These are phyloP conservation scores for Marchantia paleacea DNA, from an alignment of 225 moss, liverwort and hornwort species.

Conservation along the genomic window DNA sequence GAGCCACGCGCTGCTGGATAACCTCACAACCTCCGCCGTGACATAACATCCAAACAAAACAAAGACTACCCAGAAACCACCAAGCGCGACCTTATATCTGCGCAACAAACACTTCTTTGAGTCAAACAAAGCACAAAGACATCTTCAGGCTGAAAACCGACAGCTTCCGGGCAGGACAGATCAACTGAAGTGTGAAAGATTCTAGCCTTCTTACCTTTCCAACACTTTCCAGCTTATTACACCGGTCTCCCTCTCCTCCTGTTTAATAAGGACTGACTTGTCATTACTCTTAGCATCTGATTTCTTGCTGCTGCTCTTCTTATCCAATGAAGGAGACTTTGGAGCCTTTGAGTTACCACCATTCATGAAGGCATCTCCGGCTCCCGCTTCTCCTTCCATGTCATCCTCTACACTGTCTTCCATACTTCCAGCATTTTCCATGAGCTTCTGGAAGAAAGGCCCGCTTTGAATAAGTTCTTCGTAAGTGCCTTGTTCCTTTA, in stretches of 20 bases:
- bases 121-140: background rate
- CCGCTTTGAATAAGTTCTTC: constrained; percentile 67
- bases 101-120: background rate
- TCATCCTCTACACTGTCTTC: constrained; percentile 63
- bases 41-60: constrained; percentile 73
- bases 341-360: constrained; percentile 28
- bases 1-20: constrained; percentile 75
- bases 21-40: constrained; percentile 63
- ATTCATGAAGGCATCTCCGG: constrained; percentile 32
- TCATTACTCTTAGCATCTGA: constrained; percentile 15
- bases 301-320: constrained; percentile 50
- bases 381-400: constrained; percentile 4
- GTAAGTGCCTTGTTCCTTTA: constrained; percentile 88
- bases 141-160: background rate
- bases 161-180: background rate
- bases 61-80: constrained; percentile 66
- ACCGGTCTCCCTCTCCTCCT: constrained; percentile 92
- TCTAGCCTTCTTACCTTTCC: constrained; percentile 34
- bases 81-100: constrained; percentile 68
- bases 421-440: constrained; percentile 94
- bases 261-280: constrained; percentile 66
- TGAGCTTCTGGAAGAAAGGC: constrained; percentile 70
- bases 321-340: constrained; percentile 40
- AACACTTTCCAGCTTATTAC: constrained; percentile 71
- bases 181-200: background rate